Evolutionary conservation across 1,284 basidiomycete genomes (phyloP), one percentile per base, ranked within the genome.

Genomic region (Veloporphyrellus conicus): DNA sequence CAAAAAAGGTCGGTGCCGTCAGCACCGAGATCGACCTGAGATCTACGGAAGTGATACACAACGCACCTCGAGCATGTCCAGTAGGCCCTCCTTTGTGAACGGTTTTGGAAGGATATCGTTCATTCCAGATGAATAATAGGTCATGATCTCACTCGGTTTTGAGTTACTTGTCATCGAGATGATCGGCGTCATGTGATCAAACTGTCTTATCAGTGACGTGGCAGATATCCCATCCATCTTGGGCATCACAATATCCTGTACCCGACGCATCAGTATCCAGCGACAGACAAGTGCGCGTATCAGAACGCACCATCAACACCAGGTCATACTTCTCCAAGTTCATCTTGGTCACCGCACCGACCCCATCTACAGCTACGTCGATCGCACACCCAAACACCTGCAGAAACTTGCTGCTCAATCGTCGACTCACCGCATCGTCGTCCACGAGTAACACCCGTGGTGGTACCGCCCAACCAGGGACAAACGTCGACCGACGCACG

Each of bases 81-180:
- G 71, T 45, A 98, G 70, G 9, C 88, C 89, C 61, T 94, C 84
- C 66, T 93, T 93, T 14, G 91, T 95, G 70, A 98, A 98, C 2
- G 94, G 94, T 68, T 98, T 98, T 8, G 93, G 89, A n/a, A 97
- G 72, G 49, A 96, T 88, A 68, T 97, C 94, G 67, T 95, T 97
- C 94, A 97, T 97, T 19, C 92, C 86, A 78, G 63, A 56, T 9
- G 84, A 86, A 69, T 90, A 91, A 65, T 94, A 95, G n/a, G 84
- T 90, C 78, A 93, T 83, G 56, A 95, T 84, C 62, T 95, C 90
- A 60, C 84, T 84, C 18, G 93, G 93, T 56, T 90, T 88, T 44
- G 89, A 91, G 67, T 95, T 96, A 62, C 84, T 87, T 45, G 93
- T 96, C 93, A 97, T 96, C 14, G 90, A 93, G 60, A 97, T 96